phyloP scores from a whole-genome alignment of 805 yeast species.

The Debaryomyces maramus region DNA sequence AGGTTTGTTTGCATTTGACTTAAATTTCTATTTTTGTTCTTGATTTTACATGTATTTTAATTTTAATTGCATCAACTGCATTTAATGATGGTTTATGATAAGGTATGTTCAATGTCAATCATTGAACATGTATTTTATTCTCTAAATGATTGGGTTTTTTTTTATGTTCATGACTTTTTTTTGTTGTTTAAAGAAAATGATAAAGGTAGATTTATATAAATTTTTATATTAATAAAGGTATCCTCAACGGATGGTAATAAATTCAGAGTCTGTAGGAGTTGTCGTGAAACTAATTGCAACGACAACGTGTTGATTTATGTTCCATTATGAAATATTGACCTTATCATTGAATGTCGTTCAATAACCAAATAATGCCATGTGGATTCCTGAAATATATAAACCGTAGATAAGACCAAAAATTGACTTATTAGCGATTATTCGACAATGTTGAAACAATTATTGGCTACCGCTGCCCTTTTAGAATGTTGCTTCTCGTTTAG shows the following conservation, averaged over 20 bases:
- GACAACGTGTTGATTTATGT: too few species aligned
- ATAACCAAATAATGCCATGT: background rate
- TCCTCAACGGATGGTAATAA: slow-evolving; percentile 41
- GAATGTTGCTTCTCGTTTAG: too few species aligned
- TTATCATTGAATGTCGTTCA: background rate
- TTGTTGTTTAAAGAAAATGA: slow-evolving; percentile 20
- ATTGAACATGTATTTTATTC: slow-evolving; percentile 10
- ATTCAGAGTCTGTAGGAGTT: background rate
- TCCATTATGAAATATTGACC: too few species aligned
- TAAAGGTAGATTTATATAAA: slow-evolving; percentile 27
- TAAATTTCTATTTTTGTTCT: slow-evolving; percentile 1
- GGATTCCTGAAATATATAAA: background rate
- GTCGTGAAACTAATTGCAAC: too few species aligned
- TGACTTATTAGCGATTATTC: background rate
- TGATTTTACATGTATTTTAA: slow-evolving; percentile 15
- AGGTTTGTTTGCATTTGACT: too few species aligned
- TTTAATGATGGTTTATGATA: slow-evolving; percentile 27
- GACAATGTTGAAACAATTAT: background rate
- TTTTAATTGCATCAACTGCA: slow-evolving; percentile 49
- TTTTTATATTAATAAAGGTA: slow-evolving; percentile 29
- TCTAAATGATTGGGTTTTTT: slow-evolving; percentile 17
- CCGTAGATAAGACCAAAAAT: background rate
- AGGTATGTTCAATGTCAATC: slow-evolving; percentile 15
- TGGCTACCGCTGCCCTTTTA: background rate
- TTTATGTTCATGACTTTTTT: slow-evolving; percentile 13